Evolutionary conservation across 1,284 basidiomycete genomes (phyloP).

Genomic region (Trametes versicolor): DNA sequence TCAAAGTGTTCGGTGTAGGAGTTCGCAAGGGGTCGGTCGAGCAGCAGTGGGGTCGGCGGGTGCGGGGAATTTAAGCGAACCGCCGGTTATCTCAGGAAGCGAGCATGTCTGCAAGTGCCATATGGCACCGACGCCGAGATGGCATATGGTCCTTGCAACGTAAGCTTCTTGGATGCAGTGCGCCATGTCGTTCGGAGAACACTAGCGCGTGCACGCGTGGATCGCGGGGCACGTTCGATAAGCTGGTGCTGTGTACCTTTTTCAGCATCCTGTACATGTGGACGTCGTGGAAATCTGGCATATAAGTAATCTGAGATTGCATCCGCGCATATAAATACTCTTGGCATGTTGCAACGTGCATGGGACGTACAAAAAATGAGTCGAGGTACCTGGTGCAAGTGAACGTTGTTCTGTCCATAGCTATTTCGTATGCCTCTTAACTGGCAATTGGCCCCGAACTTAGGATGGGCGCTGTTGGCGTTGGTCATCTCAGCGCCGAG

Average conservation of each 20-base stretch:
- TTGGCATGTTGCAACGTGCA: background rate
- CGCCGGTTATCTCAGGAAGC: slow-evolving; percentile 4
- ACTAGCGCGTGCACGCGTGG: slow-evolving; percentile 2
- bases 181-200: slow-evolving; percentile 18
- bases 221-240: slow-evolving; percentile 23
- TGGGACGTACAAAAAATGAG: background rate
- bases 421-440: too few species aligned
- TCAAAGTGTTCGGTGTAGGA: background rate
- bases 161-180: slow-evolving; percentile 13
- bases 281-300: background rate
- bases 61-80: background rate
- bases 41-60: background rate
- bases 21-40: background rate
- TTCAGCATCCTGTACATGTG: background rate
- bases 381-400: background rate
- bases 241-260: background rate
- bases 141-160: slow-evolving; percentile 13
- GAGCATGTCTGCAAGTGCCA: slow-evolving; percentile 3
- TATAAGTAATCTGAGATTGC: background rate
- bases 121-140: slow-evolving; percentile 18
- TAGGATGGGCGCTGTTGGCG: too few species aligned
- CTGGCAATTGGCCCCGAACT: too few species aligned
- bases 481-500: too few species aligned
- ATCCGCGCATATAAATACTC: background rate
- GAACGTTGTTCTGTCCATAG: too few species aligned